Base-by-base conservation (phyloP, 306 rosid species). In the Glycine latifolia region DNA sequence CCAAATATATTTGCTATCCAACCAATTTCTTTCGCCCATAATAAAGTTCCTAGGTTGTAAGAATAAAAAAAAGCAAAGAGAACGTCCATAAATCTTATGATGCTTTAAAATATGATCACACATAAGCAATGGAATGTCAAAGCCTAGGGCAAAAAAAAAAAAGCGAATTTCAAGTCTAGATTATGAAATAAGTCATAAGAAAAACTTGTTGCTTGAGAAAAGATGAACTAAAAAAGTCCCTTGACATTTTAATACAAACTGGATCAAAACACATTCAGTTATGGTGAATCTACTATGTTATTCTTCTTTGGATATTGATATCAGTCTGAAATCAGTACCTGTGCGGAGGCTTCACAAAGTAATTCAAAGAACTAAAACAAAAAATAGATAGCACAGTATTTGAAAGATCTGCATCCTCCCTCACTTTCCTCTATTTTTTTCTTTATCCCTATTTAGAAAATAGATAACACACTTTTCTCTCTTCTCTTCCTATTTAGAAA, bases 41-140 rank as follows among this genome's bases (percentile, higher is more conserved):
- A 69, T 26, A 26, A 26, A 89, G 89, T 0, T 71, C 84, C 99
- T 98, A 95, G 17, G 94, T 70, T 95, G 89, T 84, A 81, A 49
- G 13, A 85, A 33, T 35, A 78, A 66, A 46, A 61, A 73, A 80
- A 50, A 73, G 75, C 0, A 17, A 47, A 31, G 1, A 20, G 20
- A 20, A 20, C 20, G 76, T 71, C 75, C 5, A 17, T 16, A 75
- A 66, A 70, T 59, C 79, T 78, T 39, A 20, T 49, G 3, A 41
- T 54, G 31, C 39, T 69, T 55, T 82, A 59, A 10, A 56, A 77
- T 75, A 73, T 58, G 33, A 65, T 59, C 43, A 77, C 6, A 66
- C 46, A 67, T 14, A 41, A 71, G 69, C 47, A 53, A 62, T 35
- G 47, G 17, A 72, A 81, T 8, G 77, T 62, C 76, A 12, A 82